Conservation (phyloP, 169 alveolate species). For the Plasmodium gaboni region DNA sequence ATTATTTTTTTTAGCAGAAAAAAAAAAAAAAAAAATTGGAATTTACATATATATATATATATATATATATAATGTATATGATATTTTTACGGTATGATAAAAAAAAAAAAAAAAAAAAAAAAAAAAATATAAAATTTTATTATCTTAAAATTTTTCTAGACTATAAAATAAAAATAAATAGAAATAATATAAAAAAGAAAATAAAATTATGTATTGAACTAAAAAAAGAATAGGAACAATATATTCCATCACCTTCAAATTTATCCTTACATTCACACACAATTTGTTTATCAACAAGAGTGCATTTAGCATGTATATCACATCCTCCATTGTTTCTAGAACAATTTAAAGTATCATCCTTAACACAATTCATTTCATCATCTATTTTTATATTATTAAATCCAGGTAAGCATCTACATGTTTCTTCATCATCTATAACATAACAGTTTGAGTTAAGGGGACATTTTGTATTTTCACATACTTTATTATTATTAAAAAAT, state of each 20-base stretch:
- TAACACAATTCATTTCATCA: slow-evolving; percentile 18
- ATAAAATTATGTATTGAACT: slow-evolving; percentile 32
- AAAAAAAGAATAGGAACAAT: slow-evolving; percentile 34
- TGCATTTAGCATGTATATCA: slow-evolving; percentile 37
- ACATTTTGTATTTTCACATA: slow-evolving; percentile 30
- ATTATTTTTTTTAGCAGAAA: too few species aligned
- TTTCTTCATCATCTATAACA: slow-evolving; percentile 41
- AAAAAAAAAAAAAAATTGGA: background rate
- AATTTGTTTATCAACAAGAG: slow-evolving; percentile 27
- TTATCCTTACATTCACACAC: slow-evolving; percentile 47
- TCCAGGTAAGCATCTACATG: slow-evolving; percentile 58
- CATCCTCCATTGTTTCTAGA: slow-evolving; percentile 53
- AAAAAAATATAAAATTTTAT: too few species aligned
- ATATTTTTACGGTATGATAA: too few species aligned
- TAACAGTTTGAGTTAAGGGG: slow-evolving; percentile 58
- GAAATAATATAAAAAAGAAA: slow-evolving; percentile 15
- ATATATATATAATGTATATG: background rate
- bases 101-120: too few species aligned
- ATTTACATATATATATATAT: slow-evolving; percentile 1
- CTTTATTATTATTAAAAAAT: slow-evolving; percentile 27
- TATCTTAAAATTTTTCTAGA: too few species aligned
- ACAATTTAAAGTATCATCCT: slow-evolving; percentile 32
- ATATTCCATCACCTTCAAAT: slow-evolving; percentile 54
- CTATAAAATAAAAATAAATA: too few species aligned
- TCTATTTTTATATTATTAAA: slow-evolving; percentile 14